phyloP scores from a whole-genome alignment of 2,329 filamentous ascomycete species.

The Daldinia sp. region DNA sequence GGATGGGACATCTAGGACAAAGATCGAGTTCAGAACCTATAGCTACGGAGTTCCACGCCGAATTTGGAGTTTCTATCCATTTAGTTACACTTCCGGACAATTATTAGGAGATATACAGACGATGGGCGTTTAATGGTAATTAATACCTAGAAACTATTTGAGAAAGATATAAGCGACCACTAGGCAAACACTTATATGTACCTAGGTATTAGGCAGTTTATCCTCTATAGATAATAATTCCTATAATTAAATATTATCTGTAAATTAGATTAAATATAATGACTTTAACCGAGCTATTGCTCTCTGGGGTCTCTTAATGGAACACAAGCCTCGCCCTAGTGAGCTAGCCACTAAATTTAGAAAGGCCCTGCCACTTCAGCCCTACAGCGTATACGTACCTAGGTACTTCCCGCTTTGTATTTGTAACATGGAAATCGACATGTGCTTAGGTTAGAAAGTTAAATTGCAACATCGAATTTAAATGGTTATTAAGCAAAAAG shows the following conservation, averaged over 20 bases:
- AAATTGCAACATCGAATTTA: not conserved
- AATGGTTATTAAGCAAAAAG: not conserved
- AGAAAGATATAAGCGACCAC: too few relatives aligned
- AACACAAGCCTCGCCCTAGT: not conserved
- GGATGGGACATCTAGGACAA: too few relatives aligned
- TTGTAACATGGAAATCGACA: not conserved
- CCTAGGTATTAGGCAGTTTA: conserved; percentile 4
- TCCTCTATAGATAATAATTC: not conserved
- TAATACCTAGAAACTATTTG: not conserved
- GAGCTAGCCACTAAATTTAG: not conserved
- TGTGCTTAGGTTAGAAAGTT: not conserved
- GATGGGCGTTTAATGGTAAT: not conserved
- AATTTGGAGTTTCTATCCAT: too few relatives aligned
- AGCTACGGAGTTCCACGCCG: too few relatives aligned
- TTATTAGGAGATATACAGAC: too few relatives aligned
- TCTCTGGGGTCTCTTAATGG: not conserved
- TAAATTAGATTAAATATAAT: not conserved
- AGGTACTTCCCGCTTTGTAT: too few relatives aligned
- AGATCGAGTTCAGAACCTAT: too few relatives aligned
- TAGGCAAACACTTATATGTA: not conserved
- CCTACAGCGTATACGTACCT: not conserved
- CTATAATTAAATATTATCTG: not conserved
- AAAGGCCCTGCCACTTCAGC: not conserved
- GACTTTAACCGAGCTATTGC: not conserved
- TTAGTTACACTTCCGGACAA: too few relatives aligned